Evolutionary conservation across 1,284 basidiomycete genomes (phyloP), one percentile per base, ranked within the genome.

Genomic region (Cutaneotrichosporon sp.): DNA sequence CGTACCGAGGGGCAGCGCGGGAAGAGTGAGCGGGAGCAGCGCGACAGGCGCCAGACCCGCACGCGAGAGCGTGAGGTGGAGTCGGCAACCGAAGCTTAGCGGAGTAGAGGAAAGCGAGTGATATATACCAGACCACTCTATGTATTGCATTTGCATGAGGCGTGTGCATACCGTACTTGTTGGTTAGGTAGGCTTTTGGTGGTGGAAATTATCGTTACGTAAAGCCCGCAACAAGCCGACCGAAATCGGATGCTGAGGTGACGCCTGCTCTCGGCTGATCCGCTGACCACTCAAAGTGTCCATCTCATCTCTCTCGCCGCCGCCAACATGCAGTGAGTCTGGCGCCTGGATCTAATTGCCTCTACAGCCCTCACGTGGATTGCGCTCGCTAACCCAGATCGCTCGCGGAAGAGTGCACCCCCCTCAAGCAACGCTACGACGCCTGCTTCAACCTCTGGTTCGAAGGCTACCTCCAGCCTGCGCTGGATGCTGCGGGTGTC

Each of bases 401-500:
- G 7, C 65, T 69, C 26, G 60, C 63, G 4, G 63, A 63, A 14
- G 85, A 89, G 81, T 97, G 95, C 81, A 97, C 94, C 4, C 89
- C 90, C 0, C 84, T 94, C 62, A 97, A 97, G 78, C 87, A 89
- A 67, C 84, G 87, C 65, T 97, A 97, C 78, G 94, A 97, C 79
- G 82, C 89, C 0, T 97, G 95, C 83, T 97, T 97, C 83, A 96
- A 97, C 76, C 86, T 89, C 8, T 97, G 94, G 95, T 94, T 97
- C 74, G 92, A 94, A 76, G 91, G 91, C 26, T 97, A 97, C 76
- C 86, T 97, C 38, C 89, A 92, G 73, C 91, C 91, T 0, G 77
- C 76, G 32, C 70, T 79, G 5, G 74, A 77, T 52, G 63, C 42
- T 9, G 65, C 68, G 6, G 55, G 58, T 5, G 50, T 21, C 4